Base-by-base conservation (phyloP, 176 grass and related monocot species). In the Zizania latifolia region DNA sequence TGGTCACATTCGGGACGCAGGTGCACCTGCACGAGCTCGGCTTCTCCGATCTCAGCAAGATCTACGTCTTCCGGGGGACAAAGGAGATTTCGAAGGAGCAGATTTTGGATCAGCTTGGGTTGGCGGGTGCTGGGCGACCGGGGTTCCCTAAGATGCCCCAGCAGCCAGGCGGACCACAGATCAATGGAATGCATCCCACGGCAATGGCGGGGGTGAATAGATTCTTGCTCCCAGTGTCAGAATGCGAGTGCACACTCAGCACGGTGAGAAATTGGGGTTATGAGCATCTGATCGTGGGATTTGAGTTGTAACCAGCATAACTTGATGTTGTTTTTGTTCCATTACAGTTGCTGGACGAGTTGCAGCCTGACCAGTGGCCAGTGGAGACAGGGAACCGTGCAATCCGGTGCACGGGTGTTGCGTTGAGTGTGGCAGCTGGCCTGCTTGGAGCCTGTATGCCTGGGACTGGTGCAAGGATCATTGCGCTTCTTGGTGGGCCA, bases 21-120 rank as follows among this genome's bases (percentile, higher is more conserved):
- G 95, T 94, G 67, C 89, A 99, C 31, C 89, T 99, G 55, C 89
- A 99, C 43, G 95, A 99, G 72, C 75, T 99, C 38, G 95, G 95
- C 2, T 99, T 99, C 68, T 53, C 89, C 43, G 95, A 99, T 86
- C 89, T 99, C 82, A 88, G 86, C 44, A 99, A 94, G 89, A 89
- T 99, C 78, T 99, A 94, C 51, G 91, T 94, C 15, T 99, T 99
- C 74, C 89, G 95, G 14, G 95, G 92, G 28, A 92, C 91, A 8
- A 99, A 94, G 85, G 95, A 99, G 59, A 94, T 99, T 67, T 86
- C 91, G 8, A 99, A 88, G 64, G 95, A 99, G 30, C 95, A 94
- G 72, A 94, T 99, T 84, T 86, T 99, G 68, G 89, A 99, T 84
- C 95, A 99, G 84, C 79, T 99, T 21, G 95, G 95, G 10, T 76